Percentiles rank a stretch among this genome's conserved stretches.
Evolutionary conservation across 306 rosid species (phyloP).

Genomic region (Sophora flavescens): DNA sequence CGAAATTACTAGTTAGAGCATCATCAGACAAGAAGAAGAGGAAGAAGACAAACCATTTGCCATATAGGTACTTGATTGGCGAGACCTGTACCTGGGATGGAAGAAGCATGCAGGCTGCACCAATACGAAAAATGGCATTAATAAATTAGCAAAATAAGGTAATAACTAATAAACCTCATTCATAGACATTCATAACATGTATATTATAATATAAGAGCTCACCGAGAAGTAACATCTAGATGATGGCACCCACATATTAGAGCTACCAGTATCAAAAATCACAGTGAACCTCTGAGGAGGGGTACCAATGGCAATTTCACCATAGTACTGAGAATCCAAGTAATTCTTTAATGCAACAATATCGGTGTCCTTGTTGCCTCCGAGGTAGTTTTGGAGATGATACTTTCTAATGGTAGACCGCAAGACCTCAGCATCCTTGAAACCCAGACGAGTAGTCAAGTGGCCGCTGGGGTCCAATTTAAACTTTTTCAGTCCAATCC

Average conservation of each 20-base stretch:
- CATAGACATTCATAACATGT: background rate
- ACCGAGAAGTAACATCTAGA: constrained; percentile 78
- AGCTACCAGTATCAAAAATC: constrained; percentile 94
- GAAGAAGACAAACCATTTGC: constrained; percentile 69
- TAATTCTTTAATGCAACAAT: constrained; percentile 76
- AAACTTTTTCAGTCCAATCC: constrained; percentile 79
- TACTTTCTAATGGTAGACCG: constrained; percentile 57
- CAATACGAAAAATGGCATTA: constrained; percentile 44
- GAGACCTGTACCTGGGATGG: constrained; percentile 81
- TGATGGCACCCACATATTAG: constrained; percentile 96
- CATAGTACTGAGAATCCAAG: constrained; percentile 95
- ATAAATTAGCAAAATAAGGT: background rate
- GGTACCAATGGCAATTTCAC: constrained; percentile 83
- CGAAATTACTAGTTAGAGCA: background rate
- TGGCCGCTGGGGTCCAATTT: constrained; percentile 51
- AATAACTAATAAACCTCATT: background rate
- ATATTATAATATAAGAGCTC: constrained; percentile 40
- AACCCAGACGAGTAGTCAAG: constrained; percentile 53
- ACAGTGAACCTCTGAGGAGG: constrained; percentile 92
- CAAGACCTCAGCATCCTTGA: constrained; percentile 44
- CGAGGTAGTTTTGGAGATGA: constrained; percentile 46
- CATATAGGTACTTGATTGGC: constrained; percentile 69
- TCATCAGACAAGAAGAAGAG: constrained; percentile 4
- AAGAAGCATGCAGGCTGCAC: constrained; percentile 77
- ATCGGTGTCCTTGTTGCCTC: constrained; percentile 49